Evolutionary conservation across 257 asterid genomes (phyloP), one percentile per base, ranked within the genome.

Genomic region (Nicotiana tomentosiformis): DNA sequence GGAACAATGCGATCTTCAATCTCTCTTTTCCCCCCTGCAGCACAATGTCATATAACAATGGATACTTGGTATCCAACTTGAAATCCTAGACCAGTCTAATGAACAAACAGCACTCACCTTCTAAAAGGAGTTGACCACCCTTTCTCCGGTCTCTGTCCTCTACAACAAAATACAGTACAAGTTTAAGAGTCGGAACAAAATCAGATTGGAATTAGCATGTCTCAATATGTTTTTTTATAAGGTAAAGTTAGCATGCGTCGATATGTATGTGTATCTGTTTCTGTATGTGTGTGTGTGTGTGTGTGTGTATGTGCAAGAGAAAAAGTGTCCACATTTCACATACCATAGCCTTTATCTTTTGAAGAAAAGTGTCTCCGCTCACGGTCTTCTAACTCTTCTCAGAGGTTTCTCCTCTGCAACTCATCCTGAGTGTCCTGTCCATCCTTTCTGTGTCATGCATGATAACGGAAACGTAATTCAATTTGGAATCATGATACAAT

Each of bases 371-470:
- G 97, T 88, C 93, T 91, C 82, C 92, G 88, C 90, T 94, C 98
- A 39, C 95, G 92, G 7, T 91, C 97, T 82, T 91, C 97, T 84
- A 94, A 86, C 87, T 94, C 98, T 6, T 93, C 95, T 58, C 97
- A 86, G 43, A 93, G 95, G 86, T 94, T 90, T 85, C 96, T 90
- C 89, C 84, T 90, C 77, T 90, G 92, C 76, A 93, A 46, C 86
- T 94, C 98, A 2, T 94, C 98, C 77, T 91, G 94, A 67, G 97
- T 91, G 83, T 94, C 98, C 77, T 94, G 98, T 72, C 98, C 98
- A 26, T 94, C 97, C 89, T 84, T 93, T 80, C 97, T 93, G 91
- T 70, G 3, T 32, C 65, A 74, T 32, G 77, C 46, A 80, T 33
- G 0, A 72, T 4, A 0, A 72, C 12, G 37, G 78, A 43, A 70